Evolutionary conservation across 129 eudicot species (phyloP), one percentile per base, ranked within the genome.

Genomic region (Escallonia rubra): DNA sequence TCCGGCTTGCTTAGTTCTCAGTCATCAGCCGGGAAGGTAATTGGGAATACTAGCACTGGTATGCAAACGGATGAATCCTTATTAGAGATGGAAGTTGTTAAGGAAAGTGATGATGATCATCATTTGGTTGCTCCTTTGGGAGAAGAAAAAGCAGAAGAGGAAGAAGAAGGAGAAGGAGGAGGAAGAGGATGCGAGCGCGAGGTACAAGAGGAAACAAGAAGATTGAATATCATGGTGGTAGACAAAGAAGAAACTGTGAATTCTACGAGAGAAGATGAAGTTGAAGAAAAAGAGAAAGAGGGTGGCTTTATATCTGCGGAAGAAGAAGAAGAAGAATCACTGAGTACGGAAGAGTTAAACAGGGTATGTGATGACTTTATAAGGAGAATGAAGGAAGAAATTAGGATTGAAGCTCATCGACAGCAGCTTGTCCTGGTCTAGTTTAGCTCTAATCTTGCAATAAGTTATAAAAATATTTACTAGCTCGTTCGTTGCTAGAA

Each of bases 291-390:
- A 23, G 34, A 23, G 34, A 42, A 6, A 2, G 68, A 45, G 59
- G 46, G 13, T 39, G 44, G 1, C 7, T 57, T 56, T 55, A 0
- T 3, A 48, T 16, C 59, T 10, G 75, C 62, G 54, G 61, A 66
- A 11, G 54, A 51, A 61, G 80, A 64, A 44, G 62, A 61, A 8
- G 66, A 23, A 23, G 34, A 23, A 23, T 1, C n/a, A 59, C 39
- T 80, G 75, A 80, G 80, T 56, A 61, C 77, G 16, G 81, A 75
- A 60, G 86, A 81, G 56, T 53, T 81, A 59, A 81, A 81, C 61
- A 66, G 66, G 71, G 72, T 65, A 68, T 81, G 72, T 72, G 86
- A 81, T 42, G 86, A 81, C 10, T 81, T 81, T 73, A 81, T 81
- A 53, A 76, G 76, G 67, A 81, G 38, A 76, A 81, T 72, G 82